Conservation (phyloP, 2,329 filamentous ascomycete species). For the Incumbomyces lentus region DNA sequence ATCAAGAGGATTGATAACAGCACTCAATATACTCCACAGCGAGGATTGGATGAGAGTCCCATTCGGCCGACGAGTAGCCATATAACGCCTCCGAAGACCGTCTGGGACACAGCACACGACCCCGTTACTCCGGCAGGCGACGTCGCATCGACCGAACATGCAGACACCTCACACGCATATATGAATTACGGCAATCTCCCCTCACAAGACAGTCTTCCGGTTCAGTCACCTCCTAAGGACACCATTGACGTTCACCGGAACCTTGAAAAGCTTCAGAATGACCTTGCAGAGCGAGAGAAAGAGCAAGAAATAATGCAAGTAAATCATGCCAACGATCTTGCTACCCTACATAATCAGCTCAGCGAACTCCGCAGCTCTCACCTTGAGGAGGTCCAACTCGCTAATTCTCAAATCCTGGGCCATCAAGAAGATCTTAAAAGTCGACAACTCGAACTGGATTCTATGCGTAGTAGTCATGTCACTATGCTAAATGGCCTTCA, state of each 20-base stretch:
- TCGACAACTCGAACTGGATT: background rate
- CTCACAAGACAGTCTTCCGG: constrained; percentile 15
- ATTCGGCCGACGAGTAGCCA: constrained; percentile 20
- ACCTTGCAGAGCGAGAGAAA: constrained; percentile 16
- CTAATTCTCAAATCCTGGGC: constrained; percentile 22
- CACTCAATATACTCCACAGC: constrained; percentile 35
- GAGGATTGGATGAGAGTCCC: constrained; percentile 26
- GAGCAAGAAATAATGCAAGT: background rate
- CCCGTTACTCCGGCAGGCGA: constrained; percentile 18
- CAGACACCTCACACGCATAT: constrained; percentile 3
- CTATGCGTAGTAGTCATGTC: background rate
- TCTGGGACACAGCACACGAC: constrained; percentile 35
- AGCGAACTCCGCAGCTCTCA: background rate
- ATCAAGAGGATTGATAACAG: constrained; percentile 28
- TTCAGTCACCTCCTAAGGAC: constrained; percentile 11
- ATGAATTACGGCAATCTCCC: constrained; percentile 25
- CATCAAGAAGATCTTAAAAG: background rate
- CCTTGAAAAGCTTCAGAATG: constrained; percentile 8
- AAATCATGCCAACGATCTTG: background rate
- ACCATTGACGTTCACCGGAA: background rate
- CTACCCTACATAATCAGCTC: background rate
- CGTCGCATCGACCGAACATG: constrained; percentile 5
- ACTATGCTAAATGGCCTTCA: background rate
- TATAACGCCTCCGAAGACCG: constrained; percentile 32
- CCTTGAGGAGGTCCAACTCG: constrained; percentile 21